phyloP scores from a whole-genome alignment of 352 stramenopile species.

The Phytopythium litorale region DNA sequence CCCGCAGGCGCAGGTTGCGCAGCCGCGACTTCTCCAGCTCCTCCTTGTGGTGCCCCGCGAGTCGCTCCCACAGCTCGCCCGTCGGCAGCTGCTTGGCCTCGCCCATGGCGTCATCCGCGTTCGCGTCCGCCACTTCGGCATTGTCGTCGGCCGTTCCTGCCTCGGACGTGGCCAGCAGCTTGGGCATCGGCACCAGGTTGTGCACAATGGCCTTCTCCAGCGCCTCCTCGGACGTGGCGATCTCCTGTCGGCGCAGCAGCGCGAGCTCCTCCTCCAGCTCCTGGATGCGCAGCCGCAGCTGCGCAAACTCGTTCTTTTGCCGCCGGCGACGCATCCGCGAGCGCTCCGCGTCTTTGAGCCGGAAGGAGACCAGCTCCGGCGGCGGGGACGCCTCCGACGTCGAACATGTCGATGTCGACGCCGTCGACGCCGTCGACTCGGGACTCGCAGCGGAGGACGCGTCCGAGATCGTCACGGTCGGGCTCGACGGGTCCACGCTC shows the following conservation, averaged over 20 bases:
- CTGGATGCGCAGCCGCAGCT: conserved; percentile 13
- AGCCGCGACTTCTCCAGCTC: conserved; percentile 23
- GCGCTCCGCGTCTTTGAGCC: conserved; percentile 3
- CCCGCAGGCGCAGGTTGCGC: conserved; percentile 28
- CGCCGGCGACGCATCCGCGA: conserved; percentile 15
- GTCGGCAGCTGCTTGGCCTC: background rate
- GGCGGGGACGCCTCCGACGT: background rate
- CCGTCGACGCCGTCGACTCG: background rate
- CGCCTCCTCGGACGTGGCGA: conserved; percentile 17
- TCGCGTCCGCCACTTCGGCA: background rate
- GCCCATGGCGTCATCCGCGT: background rate
- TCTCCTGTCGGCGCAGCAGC: conserved; percentile 16
- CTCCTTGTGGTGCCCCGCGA: conserved; percentile 24
- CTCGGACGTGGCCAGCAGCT: conserved; percentile 9
- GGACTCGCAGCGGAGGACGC: background rate
- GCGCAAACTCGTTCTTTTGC: conserved; percentile 28
- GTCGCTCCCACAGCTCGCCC: conserved; percentile 19
- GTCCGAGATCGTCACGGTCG: background rate
- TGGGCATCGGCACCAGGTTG: conserved; percentile 19
- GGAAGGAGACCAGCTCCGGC: background rate
- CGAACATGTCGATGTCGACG: background rate
- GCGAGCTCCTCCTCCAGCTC: conserved; percentile 23
- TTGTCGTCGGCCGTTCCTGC: background rate
- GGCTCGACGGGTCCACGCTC: background rate
- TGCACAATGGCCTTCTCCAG: conserved; percentile 22